Percentiles rank a stretch among this genome's conserved stretches.
These are phyloP conservation scores for Bipolaris oryzae DNA, from an alignment of 2,329 filamentous ascomycete genomes.

Conservation along the genomic window DNA sequence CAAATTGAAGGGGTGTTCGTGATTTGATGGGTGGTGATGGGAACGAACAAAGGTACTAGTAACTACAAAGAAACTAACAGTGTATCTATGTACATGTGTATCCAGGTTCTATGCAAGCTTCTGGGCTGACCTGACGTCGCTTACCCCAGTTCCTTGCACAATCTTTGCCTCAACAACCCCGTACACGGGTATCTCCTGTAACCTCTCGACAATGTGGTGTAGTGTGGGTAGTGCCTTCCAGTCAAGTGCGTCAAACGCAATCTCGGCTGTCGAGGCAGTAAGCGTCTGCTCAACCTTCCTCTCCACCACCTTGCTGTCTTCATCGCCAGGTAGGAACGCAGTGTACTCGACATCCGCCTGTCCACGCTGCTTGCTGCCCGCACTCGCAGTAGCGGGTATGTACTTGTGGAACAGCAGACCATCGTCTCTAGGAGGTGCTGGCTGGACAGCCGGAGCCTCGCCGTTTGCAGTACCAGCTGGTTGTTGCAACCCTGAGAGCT, in stretches of 20 bases:
- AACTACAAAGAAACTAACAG: too few species aligned
- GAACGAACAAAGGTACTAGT: too few species aligned
- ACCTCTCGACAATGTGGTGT: constrained; percentile 60
- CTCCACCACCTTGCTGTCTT: constrained; percentile 40
- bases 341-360: constrained; percentile 63
- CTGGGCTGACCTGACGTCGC: constrained; percentile 51
- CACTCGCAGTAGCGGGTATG: constrained; percentile 59
- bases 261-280: constrained; percentile 50
- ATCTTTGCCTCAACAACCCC: constrained; percentile 62
- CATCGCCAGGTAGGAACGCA: constrained; percentile 48
- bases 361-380: constrained; percentile 50
- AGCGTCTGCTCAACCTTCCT: constrained; percentile 45
- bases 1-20: not conserved
- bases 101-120: not conserved
- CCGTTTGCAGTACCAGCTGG: constrained; percentile 7
- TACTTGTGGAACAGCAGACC: constrained; percentile 64
- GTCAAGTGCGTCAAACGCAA: constrained; percentile 58
- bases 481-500: constrained; percentile 30
- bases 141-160: constrained; percentile 60
- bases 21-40: too few species aligned
- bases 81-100: too few species aligned
- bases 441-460: not conserved
- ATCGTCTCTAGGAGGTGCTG: constrained; percentile 44
- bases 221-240: constrained; percentile 65
- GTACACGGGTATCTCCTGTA: constrained; percentile 64